A percentile compares a stretch with the other conserved stretches of the same genome.
Conservation (phyloP, 2,329 filamentous ascomycete genomes). For the Lecanosticta acicola region DNA sequence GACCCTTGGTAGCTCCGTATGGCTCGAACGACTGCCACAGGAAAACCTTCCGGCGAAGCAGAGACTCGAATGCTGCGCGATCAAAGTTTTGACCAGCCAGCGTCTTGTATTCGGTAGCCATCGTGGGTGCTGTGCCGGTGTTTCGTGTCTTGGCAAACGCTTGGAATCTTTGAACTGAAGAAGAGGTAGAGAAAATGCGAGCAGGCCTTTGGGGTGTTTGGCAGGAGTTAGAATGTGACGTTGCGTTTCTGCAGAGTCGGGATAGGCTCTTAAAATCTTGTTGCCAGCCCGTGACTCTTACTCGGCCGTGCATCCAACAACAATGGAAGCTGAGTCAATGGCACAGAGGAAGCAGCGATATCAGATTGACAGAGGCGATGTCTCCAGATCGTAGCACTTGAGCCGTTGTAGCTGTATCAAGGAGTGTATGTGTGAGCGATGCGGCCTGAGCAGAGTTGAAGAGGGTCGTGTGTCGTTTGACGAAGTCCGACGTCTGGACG, state of each 20-base stretch:
- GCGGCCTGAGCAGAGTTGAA: not conserved
- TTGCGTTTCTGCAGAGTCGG: not conserved
- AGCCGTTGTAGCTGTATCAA: not conserved
- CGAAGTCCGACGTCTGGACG: no score
- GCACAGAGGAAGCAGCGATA: not conserved
- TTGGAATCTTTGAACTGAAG: constrained; percentile 20
- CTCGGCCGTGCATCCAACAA: constrained; percentile 13
- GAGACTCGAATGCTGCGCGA: constrained; percentile 70
- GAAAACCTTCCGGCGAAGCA: constrained; percentile 84
- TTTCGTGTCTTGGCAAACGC: constrained; percentile 30
- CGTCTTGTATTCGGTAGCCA: constrained; percentile 63
- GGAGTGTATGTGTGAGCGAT: not conserved
- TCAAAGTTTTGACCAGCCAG: constrained; percentile 88
- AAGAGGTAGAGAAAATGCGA: constrained; percentile 16
- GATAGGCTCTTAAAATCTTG: constrained; percentile 1
- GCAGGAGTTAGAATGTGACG: not conserved
- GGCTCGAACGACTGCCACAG: constrained; percentile 95
- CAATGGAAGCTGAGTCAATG: constrained; percentile 11
- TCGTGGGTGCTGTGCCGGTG: constrained; percentile 38
- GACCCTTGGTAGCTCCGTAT: constrained; percentile 52
- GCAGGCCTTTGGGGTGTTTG: constrained; percentile 2
- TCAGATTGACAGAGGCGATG: not conserved
- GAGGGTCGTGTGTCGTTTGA: not conserved
- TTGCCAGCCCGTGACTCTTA: constrained; percentile 12
- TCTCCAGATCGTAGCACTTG: not conserved